Evolutionary conservation across 2,329 filamentous ascomycete species (phyloP).

Genomic region (Cyphellophora attinorum): DNA sequence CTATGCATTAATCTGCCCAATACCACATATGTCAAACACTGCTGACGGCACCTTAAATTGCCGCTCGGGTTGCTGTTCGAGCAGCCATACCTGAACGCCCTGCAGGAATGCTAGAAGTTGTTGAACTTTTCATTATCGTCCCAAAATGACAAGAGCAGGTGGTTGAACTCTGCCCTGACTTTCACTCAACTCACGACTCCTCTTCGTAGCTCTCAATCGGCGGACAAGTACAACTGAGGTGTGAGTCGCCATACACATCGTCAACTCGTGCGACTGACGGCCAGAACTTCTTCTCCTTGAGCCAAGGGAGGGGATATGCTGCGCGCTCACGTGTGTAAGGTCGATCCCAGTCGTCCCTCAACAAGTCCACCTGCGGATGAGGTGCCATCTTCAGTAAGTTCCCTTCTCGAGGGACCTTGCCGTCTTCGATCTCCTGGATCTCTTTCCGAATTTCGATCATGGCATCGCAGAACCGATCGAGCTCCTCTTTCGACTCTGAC

Average conservation of each 20-base stretch:
- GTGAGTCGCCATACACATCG: conserved; percentile 83
- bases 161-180: not conserved
- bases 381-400: conserved; percentile 88
- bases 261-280: conserved; percentile 77
- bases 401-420: conserved; percentile 60
- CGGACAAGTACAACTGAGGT: conserved; percentile 90
- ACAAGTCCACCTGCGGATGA: conserved; percentile 72
- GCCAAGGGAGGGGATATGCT: conserved; percentile 72
- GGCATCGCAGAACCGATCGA: conserved; percentile 87
- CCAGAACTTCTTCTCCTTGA: conserved; percentile 98
- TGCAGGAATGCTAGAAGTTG: no score
- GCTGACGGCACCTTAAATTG: no score
- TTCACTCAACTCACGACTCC: not conserved
- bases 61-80: no score
- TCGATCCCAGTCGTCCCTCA: conserved; percentile 70
- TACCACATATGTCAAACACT: no score
- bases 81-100: no score
- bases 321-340: conserved; percentile 72
- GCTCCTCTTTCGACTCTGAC: conserved; percentile 81
- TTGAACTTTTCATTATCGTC: not conserved
- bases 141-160: not conserved
- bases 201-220: conserved; percentile 52
- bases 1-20: no score
- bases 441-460: conserved; percentile 78
- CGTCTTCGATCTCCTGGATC: conserved; percentile 74